A percentile compares a stretch with the other conserved stretches of the same genome.
Conservation (phyloP, 352 stramenopile species). For the Globisporangium nunn region DNA sequence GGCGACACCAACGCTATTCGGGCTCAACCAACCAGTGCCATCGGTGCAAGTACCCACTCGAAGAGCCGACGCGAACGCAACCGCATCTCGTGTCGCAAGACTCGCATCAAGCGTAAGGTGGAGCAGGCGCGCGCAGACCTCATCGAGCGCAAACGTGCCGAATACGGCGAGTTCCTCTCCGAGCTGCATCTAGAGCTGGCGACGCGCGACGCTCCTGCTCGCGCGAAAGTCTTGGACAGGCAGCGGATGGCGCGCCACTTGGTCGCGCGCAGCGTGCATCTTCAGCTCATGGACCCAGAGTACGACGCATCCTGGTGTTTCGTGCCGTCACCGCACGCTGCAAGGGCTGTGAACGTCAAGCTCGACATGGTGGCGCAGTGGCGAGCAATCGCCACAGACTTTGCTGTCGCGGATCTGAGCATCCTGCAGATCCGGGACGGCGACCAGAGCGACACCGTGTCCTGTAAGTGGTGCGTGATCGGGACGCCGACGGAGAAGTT, state of each 20-base stretch:
- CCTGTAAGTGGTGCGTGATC: slow-evolving; percentile 24
- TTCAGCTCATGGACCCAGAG: slow-evolving; percentile 26
- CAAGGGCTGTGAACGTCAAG: slow-evolving; percentile 3
- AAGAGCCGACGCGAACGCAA: slow-evolving; percentile 30
- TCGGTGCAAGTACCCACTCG: not conserved
- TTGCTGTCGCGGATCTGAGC: slow-evolving; percentile 28
- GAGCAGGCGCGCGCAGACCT: slow-evolving; percentile 21
- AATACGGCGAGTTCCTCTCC: slow-evolving; percentile 26
- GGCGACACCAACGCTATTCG: not conserved
- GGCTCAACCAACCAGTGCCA: not conserved
- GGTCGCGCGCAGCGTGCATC: slow-evolving; percentile 23
- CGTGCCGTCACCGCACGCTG: not conserved
- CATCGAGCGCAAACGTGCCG: slow-evolving; percentile 19
- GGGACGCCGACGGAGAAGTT: slow-evolving; percentile 15
- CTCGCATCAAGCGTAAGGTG: slow-evolving; percentile 36
- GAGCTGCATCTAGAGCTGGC: slow-evolving; percentile 18
- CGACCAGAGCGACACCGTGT: slow-evolving; percentile 7
- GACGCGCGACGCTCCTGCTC: not conserved
- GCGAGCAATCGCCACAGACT: slow-evolving; percentile 22
- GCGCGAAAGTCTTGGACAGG: not conserved
- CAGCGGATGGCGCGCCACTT: slow-evolving; percentile 21
- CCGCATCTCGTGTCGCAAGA: slow-evolving; percentile 39
- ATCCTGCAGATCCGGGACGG: slow-evolving; percentile 10
- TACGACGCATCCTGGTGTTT: slow-evolving; percentile 17
- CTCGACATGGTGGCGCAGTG: slow-evolving; percentile 23